phyloP scores from a whole-genome alignment of 257 asterid species.

The Nicotiana knightiana region DNA sequence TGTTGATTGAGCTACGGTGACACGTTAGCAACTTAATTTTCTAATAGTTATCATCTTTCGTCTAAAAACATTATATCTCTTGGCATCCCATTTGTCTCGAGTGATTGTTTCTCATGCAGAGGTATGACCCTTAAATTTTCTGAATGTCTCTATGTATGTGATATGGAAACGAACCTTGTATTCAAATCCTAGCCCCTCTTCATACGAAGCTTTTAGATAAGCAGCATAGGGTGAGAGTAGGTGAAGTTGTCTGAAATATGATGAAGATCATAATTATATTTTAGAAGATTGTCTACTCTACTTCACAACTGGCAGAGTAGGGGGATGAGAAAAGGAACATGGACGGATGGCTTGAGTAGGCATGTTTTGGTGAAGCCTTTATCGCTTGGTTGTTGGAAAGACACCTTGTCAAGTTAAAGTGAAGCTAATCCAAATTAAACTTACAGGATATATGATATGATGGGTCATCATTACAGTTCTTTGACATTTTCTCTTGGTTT shows the following conservation, averaged over 20 bases:
- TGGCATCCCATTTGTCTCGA: background rate
- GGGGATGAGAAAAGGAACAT: background rate
- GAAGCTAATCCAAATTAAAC: slow-evolving; percentile 4
- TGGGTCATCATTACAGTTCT: background rate
- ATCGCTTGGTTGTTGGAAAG: background rate
- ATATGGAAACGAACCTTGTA: background rate
- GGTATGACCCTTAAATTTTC: background rate
- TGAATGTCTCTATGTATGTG: background rate
- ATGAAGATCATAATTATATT: background rate
- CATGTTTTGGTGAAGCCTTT: background rate
- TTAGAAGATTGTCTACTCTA: background rate
- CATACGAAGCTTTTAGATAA: background rate
- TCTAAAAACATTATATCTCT: background rate
- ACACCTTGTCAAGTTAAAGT: background rate
- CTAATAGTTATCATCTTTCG: background rate
- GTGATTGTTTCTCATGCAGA: background rate
- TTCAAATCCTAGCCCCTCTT: background rate
- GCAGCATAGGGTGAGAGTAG: background rate
- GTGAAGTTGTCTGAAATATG: background rate
- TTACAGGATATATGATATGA: background rate
- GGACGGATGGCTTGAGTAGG: background rate
- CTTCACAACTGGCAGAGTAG: background rate
- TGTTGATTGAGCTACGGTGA: background rate
- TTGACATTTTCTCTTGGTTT: background rate
- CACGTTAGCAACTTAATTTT: background rate